Evolutionary conservation across 148 eudicot genomes (phyloP), one percentile per base, ranked within the genome.

Genomic region (Rhododendron molle): DNA sequence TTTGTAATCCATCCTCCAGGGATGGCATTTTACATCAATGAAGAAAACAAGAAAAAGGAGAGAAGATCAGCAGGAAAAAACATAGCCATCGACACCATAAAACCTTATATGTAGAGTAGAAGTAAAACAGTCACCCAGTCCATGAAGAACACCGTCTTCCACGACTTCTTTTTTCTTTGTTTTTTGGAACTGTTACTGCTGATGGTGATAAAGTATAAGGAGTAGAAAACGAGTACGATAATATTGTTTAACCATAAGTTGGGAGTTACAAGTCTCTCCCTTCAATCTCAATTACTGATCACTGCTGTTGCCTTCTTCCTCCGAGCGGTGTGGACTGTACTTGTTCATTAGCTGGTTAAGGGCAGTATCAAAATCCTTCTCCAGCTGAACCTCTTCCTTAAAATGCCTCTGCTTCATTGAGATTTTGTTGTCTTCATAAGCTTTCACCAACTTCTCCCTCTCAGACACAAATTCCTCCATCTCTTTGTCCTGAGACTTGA

Each of bases 311-410:
- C 60, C 9, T 62, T 21, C 23, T 58, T 34, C n/a, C 71, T 78
- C 78, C 9, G 34, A 52, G n/a, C 10, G 60, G 28, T 62, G 60
- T 21, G 94, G 93, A 46, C 87, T 85, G 89, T 90, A 92, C 80
- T 93, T 90, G 18, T 74, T 88, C 93, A 94, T 91, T 32, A 96
- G 93, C 71, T 81, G 76, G 56, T 89, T 84, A 38, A 92, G 80
- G 36, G 72, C 84, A 21, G 86, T 86, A 82, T 91, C 89, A 62
- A 90, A 86, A 34, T 90, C 88, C 28, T 85, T 86, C 90, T 94
- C 98, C 32, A 92, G 85, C 20, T 86, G 87, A 83, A 94, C 49
- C 86, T 85, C 87, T 83, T 94, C 98, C 78, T 88, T 89, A 86
- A 86, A 82, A 72, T 92, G 88, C 90, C 86, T 88, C 65, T 83